Conservation (phyloP, 345 rosid species). For the Crucihimalaya himalaica region DNA sequence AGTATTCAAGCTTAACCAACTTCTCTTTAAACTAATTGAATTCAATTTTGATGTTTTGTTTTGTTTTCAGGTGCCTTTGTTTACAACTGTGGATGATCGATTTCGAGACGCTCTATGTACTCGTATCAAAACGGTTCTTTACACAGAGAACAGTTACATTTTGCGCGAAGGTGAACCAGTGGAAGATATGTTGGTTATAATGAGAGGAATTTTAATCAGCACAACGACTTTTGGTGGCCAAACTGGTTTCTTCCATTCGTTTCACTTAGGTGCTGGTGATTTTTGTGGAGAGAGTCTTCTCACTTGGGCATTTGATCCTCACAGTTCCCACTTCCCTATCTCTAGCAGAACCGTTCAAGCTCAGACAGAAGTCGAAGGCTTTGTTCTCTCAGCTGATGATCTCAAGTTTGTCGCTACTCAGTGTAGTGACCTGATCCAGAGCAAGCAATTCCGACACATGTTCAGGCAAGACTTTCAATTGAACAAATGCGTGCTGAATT, state of each 20-base stretch:
- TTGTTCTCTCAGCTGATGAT: conserved; percentile 44
- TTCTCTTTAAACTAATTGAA: neutral
- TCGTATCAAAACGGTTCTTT: conserved; percentile 37
- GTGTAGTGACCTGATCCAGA: conserved; percentile 40
- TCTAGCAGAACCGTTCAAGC: conserved; percentile 43
- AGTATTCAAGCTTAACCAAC: neutral
- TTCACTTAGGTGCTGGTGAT: conserved; percentile 25
- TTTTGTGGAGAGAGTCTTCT: conserved; percentile 50
- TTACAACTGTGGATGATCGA: conserved; percentile 48
- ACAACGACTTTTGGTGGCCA: conserved; percentile 45
- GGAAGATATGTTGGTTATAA: conserved; percentile 47
- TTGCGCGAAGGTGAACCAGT: conserved; percentile 50
- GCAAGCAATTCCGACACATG: conserved; percentile 43
- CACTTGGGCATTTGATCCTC: conserved; percentile 56
- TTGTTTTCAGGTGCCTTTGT: conserved; percentile 53
- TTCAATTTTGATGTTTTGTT: neutral
- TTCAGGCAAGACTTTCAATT: conserved; percentile 19
- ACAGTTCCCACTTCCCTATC: conserved; percentile 39
- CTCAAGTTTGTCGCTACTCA: conserved; percentile 41
- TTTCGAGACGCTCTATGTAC: conserved; percentile 42
- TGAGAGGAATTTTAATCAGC: conserved; percentile 37
- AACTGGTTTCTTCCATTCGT: conserved; percentile 40
- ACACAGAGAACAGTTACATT: conserved; percentile 41
- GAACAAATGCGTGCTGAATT: neutral
- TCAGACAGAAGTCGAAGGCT: conserved; percentile 46